Evolutionary conservation across 2,329 filamentous ascomycete genomes (phyloP).

Genomic region (Aureobasidium sp.): DNA sequence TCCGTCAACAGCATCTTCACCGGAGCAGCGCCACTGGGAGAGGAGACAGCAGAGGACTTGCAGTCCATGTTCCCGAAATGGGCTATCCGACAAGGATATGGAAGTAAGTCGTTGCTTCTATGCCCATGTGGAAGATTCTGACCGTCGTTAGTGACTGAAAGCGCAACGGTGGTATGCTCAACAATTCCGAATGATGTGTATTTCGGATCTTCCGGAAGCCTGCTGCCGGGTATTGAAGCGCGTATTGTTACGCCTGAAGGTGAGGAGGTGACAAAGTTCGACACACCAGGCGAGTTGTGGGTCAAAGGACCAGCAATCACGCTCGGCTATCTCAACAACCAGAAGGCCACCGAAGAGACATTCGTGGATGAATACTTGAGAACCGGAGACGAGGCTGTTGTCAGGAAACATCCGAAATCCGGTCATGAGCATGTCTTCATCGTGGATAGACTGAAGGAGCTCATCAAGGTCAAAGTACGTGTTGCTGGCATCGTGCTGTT

Average conservation of each 20-base stretch:
- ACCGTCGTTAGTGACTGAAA: conserved; percentile 55
- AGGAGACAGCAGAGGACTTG: conserved; percentile 60
- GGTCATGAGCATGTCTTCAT: conserved; percentile 78
- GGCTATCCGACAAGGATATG: conserved; percentile 62
- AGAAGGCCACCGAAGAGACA: conserved; percentile 68
- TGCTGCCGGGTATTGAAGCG: conserved; percentile 56
- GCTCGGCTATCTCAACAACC: conserved; percentile 79
- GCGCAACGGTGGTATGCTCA: conserved; percentile 57
- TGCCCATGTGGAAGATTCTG: background rate
- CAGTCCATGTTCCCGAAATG: conserved; percentile 54
- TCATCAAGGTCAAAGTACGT: conserved; percentile 67
- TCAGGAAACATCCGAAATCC: conserved; percentile 48
- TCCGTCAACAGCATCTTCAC: conserved; percentile 59
- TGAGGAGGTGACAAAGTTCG: conserved; percentile 58
- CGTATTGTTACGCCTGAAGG: conserved; percentile 62
- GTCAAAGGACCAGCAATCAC: conserved; percentile 69
- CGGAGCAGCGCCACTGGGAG: conserved; percentile 68
- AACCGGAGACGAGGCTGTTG: conserved; percentile 75
- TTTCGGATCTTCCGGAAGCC: conserved; percentile 61
- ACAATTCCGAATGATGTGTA: conserved; percentile 55
- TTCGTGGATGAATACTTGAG: conserved; percentile 56
- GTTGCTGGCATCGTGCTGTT: background rate
- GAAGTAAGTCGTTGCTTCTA: conserved; percentile 22
- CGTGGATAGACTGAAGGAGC: conserved; percentile 70
- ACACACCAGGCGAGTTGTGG: conserved; percentile 71